Percentiles rank a stretch among this genome's conserved stretches.
Evolutionary conservation across 345 rosid genomes (phyloP).

Genomic region (Dipteronia dyeriana): DNA sequence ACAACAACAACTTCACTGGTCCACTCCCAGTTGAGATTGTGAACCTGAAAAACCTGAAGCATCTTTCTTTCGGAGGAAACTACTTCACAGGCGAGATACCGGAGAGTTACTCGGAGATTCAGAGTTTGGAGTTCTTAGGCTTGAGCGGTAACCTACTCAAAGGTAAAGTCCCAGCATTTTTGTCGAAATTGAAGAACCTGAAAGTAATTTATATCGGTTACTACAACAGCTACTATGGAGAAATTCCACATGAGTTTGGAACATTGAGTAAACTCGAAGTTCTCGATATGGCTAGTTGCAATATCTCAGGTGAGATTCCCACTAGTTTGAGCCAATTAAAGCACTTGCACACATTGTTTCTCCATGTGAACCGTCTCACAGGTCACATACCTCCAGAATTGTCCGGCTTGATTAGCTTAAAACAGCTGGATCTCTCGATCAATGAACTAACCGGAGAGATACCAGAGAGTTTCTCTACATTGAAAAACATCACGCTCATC

Average conservation of each 20-base stretch:
- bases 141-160: constrained; percentile 55
- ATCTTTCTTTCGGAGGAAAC: constrained; percentile 71
- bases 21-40: constrained; percentile 56
- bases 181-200: constrained; percentile 63
- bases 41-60: constrained; percentile 50
- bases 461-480: constrained; percentile 53
- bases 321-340: constrained; percentile 52
- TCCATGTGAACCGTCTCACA: constrained; percentile 66
- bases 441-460: constrained; percentile 71
- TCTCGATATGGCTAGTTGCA: constrained; percentile 70
- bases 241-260: constrained; percentile 77
- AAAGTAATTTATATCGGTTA: constrained; percentile 59
- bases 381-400: constrained; percentile 73
- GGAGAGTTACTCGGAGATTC: constrained; percentile 58
- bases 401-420: constrained; percentile 55
- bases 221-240: constrained; percentile 54
- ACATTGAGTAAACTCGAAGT: constrained; percentile 43
- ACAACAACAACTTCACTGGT: constrained; percentile 70
- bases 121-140: constrained; percentile 66
- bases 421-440: constrained; percentile 67
- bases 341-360: constrained; percentile 59
- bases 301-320: constrained; percentile 76
- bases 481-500: constrained; percentile 53
- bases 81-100: constrained; percentile 75
- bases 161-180: constrained; percentile 56